Conservation (phyloP, 768 basidiomycete species). For the Serendipita sp. region DNA sequence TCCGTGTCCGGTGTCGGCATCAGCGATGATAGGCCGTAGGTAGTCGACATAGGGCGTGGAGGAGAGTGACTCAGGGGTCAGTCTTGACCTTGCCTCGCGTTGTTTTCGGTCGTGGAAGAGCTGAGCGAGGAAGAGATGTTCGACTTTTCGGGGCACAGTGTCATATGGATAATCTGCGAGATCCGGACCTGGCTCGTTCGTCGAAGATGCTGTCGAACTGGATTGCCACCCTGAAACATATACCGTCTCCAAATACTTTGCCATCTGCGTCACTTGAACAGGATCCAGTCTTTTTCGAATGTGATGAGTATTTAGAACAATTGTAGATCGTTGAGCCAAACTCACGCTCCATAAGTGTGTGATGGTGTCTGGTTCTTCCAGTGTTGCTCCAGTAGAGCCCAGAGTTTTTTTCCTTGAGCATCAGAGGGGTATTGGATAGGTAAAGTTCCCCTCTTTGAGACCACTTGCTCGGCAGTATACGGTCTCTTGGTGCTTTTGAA, state of each 20-base stretch:
- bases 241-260: slow-evolving; percentile 92
- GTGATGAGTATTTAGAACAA: slow-evolving; percentile 1
- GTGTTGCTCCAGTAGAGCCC: slow-evolving; percentile 55
- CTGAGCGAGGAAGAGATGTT: slow-evolving; percentile 94
- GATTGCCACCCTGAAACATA: slow-evolving; percentile 97
- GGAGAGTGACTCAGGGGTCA: slow-evolving; percentile 56
- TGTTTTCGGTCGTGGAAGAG: slow-evolving; percentile 99
- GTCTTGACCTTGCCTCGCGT: slow-evolving; percentile 52
- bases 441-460: slow-evolving; percentile 82
- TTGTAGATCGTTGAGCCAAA: slow-evolving; percentile 16
- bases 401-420: slow-evolving; percentile 75
- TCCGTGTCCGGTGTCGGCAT: slow-evolving; percentile 96
- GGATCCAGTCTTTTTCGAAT: slow-evolving; percentile 68
- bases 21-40: slow-evolving; percentile 85
- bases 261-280: slow-evolving; percentile 95
- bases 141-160: slow-evolving; percentile 97
- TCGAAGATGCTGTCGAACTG: slow-evolving; percentile 82
- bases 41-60: slow-evolving; percentile 67
- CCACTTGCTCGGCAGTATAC: slow-evolving; percentile 85
- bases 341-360: slow-evolving; percentile 97
- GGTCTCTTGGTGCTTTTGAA: slow-evolving; percentile 79
- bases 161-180: slow-evolving; percentile 94
- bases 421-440: slow-evolving; percentile 76
- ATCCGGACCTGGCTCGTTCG: slow-evolving; percentile 92
- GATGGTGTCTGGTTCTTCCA: slow-evolving; percentile 63